Percentiles rank a stretch among this genome's conserved stretches.
These are phyloP conservation scores for Epichloe baconii DNA, from an alignment of 2,329 filamentous ascomycete genomes.

Conservation along the genomic window DNA sequence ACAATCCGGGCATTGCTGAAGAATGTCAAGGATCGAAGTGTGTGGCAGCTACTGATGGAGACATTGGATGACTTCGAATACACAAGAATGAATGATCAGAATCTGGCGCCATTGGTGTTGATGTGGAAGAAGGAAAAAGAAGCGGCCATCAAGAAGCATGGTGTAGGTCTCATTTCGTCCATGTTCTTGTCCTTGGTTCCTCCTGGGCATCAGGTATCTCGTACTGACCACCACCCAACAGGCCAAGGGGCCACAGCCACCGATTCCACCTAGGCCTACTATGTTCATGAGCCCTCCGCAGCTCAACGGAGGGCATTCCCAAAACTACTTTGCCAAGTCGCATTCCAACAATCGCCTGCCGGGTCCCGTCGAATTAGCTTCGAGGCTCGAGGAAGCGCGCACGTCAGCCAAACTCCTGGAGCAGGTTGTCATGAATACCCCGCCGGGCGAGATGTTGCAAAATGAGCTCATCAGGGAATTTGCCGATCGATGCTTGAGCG, in stretches of 20 bases:
- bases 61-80: constrained; percentile 67
- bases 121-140: constrained; percentile 90
- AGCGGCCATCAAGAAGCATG: constrained; percentile 39
- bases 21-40: constrained; percentile 56
- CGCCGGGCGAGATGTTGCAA: constrained; percentile 56
- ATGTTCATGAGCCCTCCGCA: constrained; percentile 5
- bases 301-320: constrained; percentile 25
- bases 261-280: constrained; percentile 8
- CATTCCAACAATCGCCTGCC: constrained; percentile 43
- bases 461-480: constrained; percentile 95
- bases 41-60: constrained; percentile 78
- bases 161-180: constrained; percentile 23
- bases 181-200: background rate
- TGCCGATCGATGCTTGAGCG: constrained; percentile 68
- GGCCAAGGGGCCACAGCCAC: constrained; percentile 9
- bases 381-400: constrained; percentile 76
- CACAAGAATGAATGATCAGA: constrained; percentile 61
- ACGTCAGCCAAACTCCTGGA: constrained; percentile 86
- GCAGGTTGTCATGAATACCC: constrained; percentile 80
- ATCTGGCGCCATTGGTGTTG: constrained; percentile 53
- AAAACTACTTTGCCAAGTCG: constrained; percentile 45
- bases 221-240: constrained; percentile 5
- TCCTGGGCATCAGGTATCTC: background rate
- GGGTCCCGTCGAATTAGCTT: constrained; percentile 60
- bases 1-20: constrained; percentile 64